Evolutionary conservation across 495 filamentous ascomycete species (phyloP).

Genomic region (Penicillium ochrochloron): DNA sequence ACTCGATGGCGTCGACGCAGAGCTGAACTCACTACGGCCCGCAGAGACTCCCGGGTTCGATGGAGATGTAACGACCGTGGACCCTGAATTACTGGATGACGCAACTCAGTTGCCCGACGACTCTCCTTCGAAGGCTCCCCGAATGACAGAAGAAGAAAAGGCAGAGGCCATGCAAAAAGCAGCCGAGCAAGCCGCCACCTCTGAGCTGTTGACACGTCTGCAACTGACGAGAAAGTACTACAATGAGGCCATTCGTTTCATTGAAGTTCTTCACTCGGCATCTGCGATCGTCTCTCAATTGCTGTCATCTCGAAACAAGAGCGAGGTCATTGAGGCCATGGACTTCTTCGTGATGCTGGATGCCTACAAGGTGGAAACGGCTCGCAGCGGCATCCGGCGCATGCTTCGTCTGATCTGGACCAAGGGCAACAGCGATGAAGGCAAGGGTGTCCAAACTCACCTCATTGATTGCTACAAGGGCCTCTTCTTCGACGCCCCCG

Average conservation of each 20-base stretch:
- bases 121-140: conserved; percentile 63
- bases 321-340: conserved; percentile 98
- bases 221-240: conserved; percentile 91
- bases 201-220: conserved; percentile 81
- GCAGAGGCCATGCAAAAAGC: conserved; percentile 62
- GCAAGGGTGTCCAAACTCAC: conserved; percentile 96
- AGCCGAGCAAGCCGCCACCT: conserved; percentile 70
- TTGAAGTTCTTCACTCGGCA: conserved; percentile 86
- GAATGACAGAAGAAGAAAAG: conserved; percentile 64
- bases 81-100: conserved; percentile 82
- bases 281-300: conserved; percentile 81
- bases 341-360: conserved; percentile 95
- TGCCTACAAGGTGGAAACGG: conserved; percentile 92
- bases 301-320: conserved; percentile 92
- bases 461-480: conserved; percentile 96
- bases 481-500: conserved; percentile 93
- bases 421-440: conserved; percentile 98
- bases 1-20: conserved; percentile 76
- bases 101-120: conserved; percentile 78
- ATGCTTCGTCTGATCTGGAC: conserved; percentile 99
- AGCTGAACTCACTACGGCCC: conserved; percentile 81
- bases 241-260: conserved; percentile 88
- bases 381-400: conserved; percentile 82
- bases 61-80: conserved; percentile 63
- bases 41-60: conserved; percentile 76